Percentiles rank a stretch among this genome's conserved stretches.
Conservation (phyloP, 352 stramenopile genomes). For the Globisporangium solare region DNA sequence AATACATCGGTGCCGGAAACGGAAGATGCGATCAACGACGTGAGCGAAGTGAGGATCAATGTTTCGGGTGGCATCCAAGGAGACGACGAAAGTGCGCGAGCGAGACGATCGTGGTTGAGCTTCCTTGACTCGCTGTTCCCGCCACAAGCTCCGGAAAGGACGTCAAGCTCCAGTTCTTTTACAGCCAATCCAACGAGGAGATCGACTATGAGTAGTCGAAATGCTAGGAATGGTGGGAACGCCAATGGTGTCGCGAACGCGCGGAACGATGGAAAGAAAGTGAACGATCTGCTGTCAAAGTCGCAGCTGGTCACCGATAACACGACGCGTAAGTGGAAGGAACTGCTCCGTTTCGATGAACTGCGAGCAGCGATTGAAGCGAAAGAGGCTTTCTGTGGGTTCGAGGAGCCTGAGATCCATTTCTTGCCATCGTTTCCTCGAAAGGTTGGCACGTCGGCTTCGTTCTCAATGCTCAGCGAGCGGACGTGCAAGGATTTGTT, state of each 20-base stretch:
- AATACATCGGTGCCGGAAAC: slow-evolving; percentile 12
- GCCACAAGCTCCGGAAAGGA: not conserved
- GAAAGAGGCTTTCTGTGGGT: slow-evolving; percentile 84
- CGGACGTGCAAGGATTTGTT: slow-evolving; percentile 56
- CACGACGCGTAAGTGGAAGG: slow-evolving; percentile 58
- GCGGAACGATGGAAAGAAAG: slow-evolving; percentile 47
- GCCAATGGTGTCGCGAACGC: not conserved
- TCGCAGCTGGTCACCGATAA: slow-evolving; percentile 58
- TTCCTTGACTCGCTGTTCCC: slow-evolving; percentile 57
- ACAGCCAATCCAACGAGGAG: slow-evolving; percentile 3
- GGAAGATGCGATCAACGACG: not conserved
- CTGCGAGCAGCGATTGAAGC: slow-evolving; percentile 62
- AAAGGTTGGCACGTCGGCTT: slow-evolving; percentile 43
- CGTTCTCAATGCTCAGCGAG: slow-evolving; percentile 67
- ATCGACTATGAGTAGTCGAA: slow-evolving; percentile 12
- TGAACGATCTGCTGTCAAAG: slow-evolving; percentile 57
- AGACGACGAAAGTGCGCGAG: slow-evolving; percentile 16
- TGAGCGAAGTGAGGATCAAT: slow-evolving; percentile 11
- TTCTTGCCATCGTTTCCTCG: slow-evolving; percentile 78
- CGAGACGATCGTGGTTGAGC: slow-evolving; percentile 28
- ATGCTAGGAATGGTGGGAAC: not conserved
- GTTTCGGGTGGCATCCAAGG: slow-evolving; percentile 4
- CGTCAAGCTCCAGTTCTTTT: not conserved
- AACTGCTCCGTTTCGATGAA: slow-evolving; percentile 71
- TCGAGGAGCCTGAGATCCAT: slow-evolving; percentile 70